Base-by-base conservation (phyloP, 306 rosid genomes). In the Macrotyloma uniflorum region DNA sequence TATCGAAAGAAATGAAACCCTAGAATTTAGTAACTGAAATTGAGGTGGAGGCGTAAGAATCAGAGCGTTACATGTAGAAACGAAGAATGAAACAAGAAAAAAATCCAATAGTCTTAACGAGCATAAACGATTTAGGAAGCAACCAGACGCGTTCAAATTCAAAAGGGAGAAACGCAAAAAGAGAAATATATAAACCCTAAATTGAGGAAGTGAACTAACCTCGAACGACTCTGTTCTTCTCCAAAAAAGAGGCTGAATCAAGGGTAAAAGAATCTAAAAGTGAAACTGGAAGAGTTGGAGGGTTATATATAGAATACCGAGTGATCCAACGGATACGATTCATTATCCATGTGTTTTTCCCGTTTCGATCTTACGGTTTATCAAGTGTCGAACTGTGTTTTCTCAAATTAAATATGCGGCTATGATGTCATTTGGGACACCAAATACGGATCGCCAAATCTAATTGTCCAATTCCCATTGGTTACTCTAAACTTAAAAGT, bases 321-420 rank as follows among this genome's bases (percentile, higher is more conserved):
- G 13, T 6, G 72, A 85, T 77, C 87, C 64, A 64, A 87, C 89
- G 94, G 89, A 18, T 64, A 63, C 16, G 62, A 87, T 78, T 68
- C 4, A 22, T 8, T 49, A 69, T 82, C 84, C 84, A 74, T 84
- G 94, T 86, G 93, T 80, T 90, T 87, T 83, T 83, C 84, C 62
- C 1, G 16, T 16, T n/a, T 2, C 3, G 0, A 89, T 84, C 86
- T 22, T 23, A 84, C 91, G 94, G 90, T 1, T 1, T 0, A 6
- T 26, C 9, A 28, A 6, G 45, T 12, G 18, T 14, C 64, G 5
- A 24, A 13, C 36, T 86, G 94, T 90, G 94, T 78, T 90, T 90
- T 90, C 91, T 83, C 72, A 0, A 0, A 8, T 19, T 8, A 0
- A 80, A 43, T 68, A 22, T 32, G 81, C 87, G 94, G 90, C 5